Evolutionary conservation across 140 eudicot genomes (phyloP).

Genomic region (Oenanthe javanica): DNA sequence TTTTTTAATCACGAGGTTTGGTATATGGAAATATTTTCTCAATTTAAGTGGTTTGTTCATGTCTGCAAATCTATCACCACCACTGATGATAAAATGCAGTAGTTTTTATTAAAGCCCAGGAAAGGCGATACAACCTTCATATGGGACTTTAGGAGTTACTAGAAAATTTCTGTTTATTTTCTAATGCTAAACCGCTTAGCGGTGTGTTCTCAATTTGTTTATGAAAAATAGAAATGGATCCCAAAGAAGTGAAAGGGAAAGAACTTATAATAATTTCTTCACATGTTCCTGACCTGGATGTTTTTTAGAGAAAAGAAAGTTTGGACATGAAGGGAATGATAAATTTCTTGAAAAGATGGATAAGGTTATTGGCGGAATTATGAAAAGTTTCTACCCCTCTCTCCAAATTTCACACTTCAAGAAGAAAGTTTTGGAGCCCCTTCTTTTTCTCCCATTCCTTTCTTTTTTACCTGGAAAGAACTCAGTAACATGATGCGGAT

Average conservation of each 20-base stretch:
- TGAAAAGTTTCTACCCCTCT: background rate
- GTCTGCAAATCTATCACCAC: background rate
- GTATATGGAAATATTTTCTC: background rate
- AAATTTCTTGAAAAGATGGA: background rate
- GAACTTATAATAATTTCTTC: background rate
- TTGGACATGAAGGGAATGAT: background rate
- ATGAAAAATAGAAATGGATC: background rate
- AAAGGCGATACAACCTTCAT: background rate
- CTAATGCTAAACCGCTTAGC: background rate
- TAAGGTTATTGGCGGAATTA: background rate
- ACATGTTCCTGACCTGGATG: background rate
- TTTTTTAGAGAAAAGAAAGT: background rate
- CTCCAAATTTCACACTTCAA: background rate
- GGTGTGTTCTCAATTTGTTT: background rate
- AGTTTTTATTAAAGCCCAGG: background rate
- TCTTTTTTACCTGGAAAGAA: background rate
- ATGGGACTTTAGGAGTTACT: constrained; percentile 1
- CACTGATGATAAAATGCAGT: background rate
- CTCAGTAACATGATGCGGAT: background rate
- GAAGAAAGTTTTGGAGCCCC: background rate
- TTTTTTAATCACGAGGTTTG: background rate
- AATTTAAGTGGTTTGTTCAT: background rate
- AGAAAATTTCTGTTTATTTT: background rate
- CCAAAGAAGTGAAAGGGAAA: background rate
- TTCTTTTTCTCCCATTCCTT: background rate